phyloP scores from a whole-genome alignment of 768 basidiomycete genomes.

The Pleurotus salmoneostramineus region DNA sequence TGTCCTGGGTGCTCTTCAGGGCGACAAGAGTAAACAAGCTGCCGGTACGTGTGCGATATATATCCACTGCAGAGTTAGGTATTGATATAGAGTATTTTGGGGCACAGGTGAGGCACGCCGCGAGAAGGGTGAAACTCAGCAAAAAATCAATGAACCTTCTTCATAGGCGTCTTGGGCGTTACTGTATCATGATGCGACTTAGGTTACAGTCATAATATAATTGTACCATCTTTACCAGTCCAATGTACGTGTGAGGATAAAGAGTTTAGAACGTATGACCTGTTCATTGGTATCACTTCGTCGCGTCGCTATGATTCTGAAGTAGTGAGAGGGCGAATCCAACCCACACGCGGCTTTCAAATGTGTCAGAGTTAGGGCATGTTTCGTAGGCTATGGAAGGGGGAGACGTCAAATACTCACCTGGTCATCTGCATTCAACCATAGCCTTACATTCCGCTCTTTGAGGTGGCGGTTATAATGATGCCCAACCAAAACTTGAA shows the following conservation, averaged over 20 bases:
- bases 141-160: constrained; percentile 6
- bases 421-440: too few relatives aligned
- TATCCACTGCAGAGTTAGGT: background rate
- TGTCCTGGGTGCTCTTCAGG: constrained; percentile 46
- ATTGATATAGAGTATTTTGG: too few relatives aligned
- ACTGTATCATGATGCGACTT: background rate
- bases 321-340: too few relatives aligned
- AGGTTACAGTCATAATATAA: background rate
- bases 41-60: constrained; percentile 25
- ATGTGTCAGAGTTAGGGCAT: too few relatives aligned
- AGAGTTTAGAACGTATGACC: too few relatives aligned
- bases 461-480: background rate
- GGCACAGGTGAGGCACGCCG: constrained; percentile 9
- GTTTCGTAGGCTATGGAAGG: too few relatives aligned
- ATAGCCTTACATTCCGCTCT: background rate
- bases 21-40: constrained; percentile 44
- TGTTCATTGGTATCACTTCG: too few relatives aligned
- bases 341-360: too few relatives aligned
- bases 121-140: constrained; percentile 11
- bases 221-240: background rate
- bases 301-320: too few relatives aligned
- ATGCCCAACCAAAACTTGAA: background rate
- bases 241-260: too few relatives aligned
- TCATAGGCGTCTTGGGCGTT: background rate
- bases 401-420: too few relatives aligned